Evolutionary conservation across 129 eudicot species (phyloP).

Genomic region (Sambucus nigra): DNA sequence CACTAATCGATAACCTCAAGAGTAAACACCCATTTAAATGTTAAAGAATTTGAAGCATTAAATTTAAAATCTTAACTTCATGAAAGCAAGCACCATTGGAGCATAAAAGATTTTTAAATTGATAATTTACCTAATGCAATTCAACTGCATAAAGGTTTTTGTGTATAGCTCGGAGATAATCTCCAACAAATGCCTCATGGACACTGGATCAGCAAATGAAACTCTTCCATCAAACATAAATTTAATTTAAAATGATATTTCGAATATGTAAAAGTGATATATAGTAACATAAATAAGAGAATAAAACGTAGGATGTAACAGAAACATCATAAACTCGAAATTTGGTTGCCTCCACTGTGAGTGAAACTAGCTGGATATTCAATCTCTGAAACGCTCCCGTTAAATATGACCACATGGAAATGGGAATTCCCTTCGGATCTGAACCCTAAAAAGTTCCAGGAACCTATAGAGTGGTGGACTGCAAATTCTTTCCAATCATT

Average conservation of each 20-base stretch:
- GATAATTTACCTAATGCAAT: slow-evolving; percentile 73
- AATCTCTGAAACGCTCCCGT: no score
- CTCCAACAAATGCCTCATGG: slow-evolving; percentile 93
- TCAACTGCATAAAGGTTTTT: slow-evolving; percentile 82
- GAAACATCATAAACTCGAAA: no score
- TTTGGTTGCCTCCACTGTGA: no score
- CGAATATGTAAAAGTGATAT: no score
- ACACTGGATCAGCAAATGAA: slow-evolving; percentile 89
- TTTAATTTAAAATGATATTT: slow-evolving; percentile 14
- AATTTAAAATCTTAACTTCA: background rate
- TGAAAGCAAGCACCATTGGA: slow-evolving; percentile 1
- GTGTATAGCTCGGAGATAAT: slow-evolving; percentile 73
- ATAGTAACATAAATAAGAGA: no score
- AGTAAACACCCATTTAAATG: background rate
- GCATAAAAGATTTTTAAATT: background rate
- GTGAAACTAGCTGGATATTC: no score
- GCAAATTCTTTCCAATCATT: no score
- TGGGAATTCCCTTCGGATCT: no score
- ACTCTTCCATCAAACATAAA: slow-evolving; percentile 40
- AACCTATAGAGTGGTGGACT: no score
- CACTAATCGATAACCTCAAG: background rate
- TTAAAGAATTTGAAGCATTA: background rate
- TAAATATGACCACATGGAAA: no score
- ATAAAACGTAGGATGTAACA: no score
- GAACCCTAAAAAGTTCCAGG: no score